Evolutionary conservation across 192 early-diverging fungal species (phyloP), one percentile per base, ranked within the genome.

Genomic region (Entomortierella chlamydospora): DNA sequence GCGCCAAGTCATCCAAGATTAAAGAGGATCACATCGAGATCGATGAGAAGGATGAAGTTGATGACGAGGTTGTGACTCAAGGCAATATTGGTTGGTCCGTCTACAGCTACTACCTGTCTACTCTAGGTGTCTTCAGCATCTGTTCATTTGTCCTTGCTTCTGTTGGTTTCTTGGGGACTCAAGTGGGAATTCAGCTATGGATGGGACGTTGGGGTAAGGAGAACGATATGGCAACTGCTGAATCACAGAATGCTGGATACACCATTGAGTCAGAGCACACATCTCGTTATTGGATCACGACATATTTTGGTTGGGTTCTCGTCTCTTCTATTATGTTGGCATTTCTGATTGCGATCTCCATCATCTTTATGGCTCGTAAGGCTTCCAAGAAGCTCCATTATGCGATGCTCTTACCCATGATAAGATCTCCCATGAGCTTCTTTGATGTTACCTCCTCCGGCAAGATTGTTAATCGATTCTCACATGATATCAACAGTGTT

Each of bases 391-490:
- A 50, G n/a, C 80, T 90, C 5, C 94, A 95, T 58, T 53, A 63
- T 9, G 55, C 78, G 25, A 90, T 94, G 87, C 82, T 93, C 33
- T 57, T 83, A 11, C 89, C 86, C 22, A 81, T 93, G 58, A 47
- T 92, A 11, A 83, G 83, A 39, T 81, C 87, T 1, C 87, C 87
- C 2, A 84, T 84, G 82, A 61, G 61, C 30, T 88, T 83, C 65
- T 88, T 88, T 68, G 87, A 88, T 54, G 77, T 87, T 6, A 91
- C 92, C 0, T 91, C 92, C 7, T 72, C 90, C 1, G 91, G 94
- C 22, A 89, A 93, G 49, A 86, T 95, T 63, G 69, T 93, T 39
- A 92, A 95, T 72, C 88, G 94, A n/a, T 94, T 95, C 60, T 88
- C 90, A 49, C 92, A 93, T 64, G 94, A 95, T 74, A 87, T 89